Base-by-base conservation (phyloP, 345 rosid species). In the Anacardium occidentale region DNA sequence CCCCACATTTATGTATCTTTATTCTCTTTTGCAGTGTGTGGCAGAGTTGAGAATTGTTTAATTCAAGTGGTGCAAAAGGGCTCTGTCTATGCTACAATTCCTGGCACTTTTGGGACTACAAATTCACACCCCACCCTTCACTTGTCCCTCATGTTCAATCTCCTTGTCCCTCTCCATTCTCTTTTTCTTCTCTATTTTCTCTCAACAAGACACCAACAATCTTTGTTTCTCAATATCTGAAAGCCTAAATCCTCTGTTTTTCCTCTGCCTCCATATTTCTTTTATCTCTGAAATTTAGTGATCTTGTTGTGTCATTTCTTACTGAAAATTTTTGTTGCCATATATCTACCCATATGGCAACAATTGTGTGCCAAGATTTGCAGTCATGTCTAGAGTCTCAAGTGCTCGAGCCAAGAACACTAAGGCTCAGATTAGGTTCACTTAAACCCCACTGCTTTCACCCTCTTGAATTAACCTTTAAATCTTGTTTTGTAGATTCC, bases 301-400 rank as follows among this genome's bases (percentile, higher is more conserved):
- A 17, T n/a, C 13, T 50, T 18, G 4, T 37, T 53, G 24, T 66
- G 4, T 12, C 12, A 32, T 52, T 53, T 32, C 1, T 3, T 13
- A 22, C 37, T 63, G 45, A 47, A n/a, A 62, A 47, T 34, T 34
- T 34, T 37, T 22, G 40, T 50, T 40, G 14, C 18, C 37, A 18
- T 44, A 17, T 60, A 32, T 10, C 40, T 64, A 42, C 24, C 25
- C 26, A 64, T 40, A 91, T 94, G 98, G 88, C 89, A n/a, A 87
- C 94, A 17, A 64, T 88, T 64, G 86, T 89, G 50, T 88, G 71
- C 71, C 97, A 77, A 79, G 94, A 90, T 60, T 73, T 79, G 52
- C 88, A 82, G 67, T 83, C 96, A 24, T 73, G 85, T 62, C 85
- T 85, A 10, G 92, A 88, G 77, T 79, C 92, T 25, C 85, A 82